Evolutionary conservation across 2,329 filamentous ascomycete species (phyloP), one percentile per base, ranked within the genome.

Genomic region (Verticillium alfalfae): DNA sequence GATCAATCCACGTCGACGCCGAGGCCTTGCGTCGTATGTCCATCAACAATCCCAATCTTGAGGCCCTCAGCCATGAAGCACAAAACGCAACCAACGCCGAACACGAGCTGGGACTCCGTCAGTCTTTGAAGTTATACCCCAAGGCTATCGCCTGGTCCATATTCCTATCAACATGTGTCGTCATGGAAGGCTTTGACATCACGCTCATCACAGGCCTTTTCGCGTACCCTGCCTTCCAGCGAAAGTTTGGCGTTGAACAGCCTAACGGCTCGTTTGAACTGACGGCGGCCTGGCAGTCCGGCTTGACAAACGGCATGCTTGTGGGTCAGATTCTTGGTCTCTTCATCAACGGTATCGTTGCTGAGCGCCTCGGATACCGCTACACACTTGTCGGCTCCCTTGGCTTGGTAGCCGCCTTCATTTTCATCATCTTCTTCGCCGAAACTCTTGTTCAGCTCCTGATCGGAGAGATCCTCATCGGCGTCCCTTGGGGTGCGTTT

Each of bases 311-410:
- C 55, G 82, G 77, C 10, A 75, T 78, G 0, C 72, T 78, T 5
- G 75, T 76, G 2, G 83, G 83, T 12, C 75, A 80, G 61, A 80
- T 85, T 26, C 49, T 84, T 1, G 83, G 83, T 1, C 74, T 84
- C 2, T 76, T 83, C 59, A 36, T 80, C 59, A 81, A 78, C 62
- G 83, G 83, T 15, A 73, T 77, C 61, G 68, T 84, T 7, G 76
- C 79, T 9, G 80, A 85, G 34, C 70, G 73, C 0, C 75, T 76
- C 55, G 79, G 79, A 0, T 81, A 81, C 64, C 75, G 78, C 60
- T 76, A 78, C 71, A 81, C 79, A 0, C 75, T 84, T 34, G 74
- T 83, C 8, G 75, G 70, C 1, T 74, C 78, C 0, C 70, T 84
- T 5, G 57, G 71, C 1, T 67, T 68, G 66, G 69, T 76, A 73